Evolutionary conservation across 768 basidiomycete genomes (phyloP).

Genomic region (Cystobasidium tubakii): DNA sequence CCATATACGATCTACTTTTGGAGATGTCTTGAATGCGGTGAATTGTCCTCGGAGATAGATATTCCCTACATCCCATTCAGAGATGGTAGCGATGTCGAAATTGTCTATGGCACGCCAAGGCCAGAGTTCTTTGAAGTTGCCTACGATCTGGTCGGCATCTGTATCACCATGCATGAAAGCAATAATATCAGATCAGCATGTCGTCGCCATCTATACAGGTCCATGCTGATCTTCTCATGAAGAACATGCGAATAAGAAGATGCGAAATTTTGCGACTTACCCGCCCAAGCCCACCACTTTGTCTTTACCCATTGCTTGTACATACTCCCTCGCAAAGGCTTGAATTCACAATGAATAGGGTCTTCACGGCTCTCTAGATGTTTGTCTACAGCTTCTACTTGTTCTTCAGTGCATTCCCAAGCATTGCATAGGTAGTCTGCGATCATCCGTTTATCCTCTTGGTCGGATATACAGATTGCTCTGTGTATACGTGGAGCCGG

Average conservation of each 20-base stretch:
- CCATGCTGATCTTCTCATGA: too few relatives aligned
- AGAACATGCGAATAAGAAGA: too few relatives aligned
- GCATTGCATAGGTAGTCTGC: slow-evolving; percentile 5
- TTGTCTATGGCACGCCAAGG: slow-evolving; percentile 19
- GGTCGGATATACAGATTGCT: slow-evolving; percentile 1
- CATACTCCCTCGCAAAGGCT: slow-evolving; percentile 11
- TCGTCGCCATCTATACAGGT: too few relatives aligned
- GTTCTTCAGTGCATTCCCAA: slow-evolving; percentile 28
- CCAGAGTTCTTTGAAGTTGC: slow-evolving; percentile 20
- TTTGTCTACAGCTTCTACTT: slow-evolving; percentile 4
- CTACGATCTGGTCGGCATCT: slow-evolving; percentile 19
- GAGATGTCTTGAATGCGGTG: slow-evolving; percentile 7
- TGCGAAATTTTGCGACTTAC: background rate
- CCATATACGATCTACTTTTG: slow-evolving; percentile 13
- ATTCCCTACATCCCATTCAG: background rate
- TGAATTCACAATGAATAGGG: slow-evolving; percentile 26
- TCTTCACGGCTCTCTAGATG: slow-evolving; percentile 1
- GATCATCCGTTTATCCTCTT: slow-evolving; percentile 8
- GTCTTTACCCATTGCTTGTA: slow-evolving; percentile 19
- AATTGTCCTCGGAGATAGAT: slow-evolving; percentile 29
- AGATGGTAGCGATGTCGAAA: slow-evolving; percentile 17
- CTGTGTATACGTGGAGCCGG: background rate
- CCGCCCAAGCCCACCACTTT: slow-evolving; percentile 29
- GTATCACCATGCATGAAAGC: too few relatives aligned
- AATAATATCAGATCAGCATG: too few relatives aligned